Base-by-base conservation (phyloP, 2,329 filamentous ascomycete genomes). In the Calonectria pteridis region DNA sequence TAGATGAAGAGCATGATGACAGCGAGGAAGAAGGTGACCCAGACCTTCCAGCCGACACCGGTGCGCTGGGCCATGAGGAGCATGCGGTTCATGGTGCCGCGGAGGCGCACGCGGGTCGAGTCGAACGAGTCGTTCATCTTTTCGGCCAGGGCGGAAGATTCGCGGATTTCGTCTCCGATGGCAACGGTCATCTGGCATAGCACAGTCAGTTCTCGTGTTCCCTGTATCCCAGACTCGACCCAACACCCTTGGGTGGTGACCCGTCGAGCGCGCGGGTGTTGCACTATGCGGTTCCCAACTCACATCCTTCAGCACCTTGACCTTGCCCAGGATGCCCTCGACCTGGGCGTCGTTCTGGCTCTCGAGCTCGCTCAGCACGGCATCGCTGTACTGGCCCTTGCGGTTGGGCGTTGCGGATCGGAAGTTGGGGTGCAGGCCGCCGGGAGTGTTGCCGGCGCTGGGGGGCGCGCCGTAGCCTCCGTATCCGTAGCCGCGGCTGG, bases 51-150 rank as follows among this genome's bases (percentile, higher is more conserved):
- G 81, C 95, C 93, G 13, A 99, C 93, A n/a, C 97, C 97, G 2
- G 96, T 98, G 80, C 92, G 90, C 86, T 98, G 91, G 6, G 97
- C 97, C 97, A 99, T 99, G 68, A 96, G 83, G 77, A 98, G 86
- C 97, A 99, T 99, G 73, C 96, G 90, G 83, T 95, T 98, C 97
- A 99, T 98, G 23, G 97, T 98, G 68, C 96, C 95, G 55, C 93
- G 91, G 75, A 99, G 87, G 76, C 94, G 91, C 67, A 95, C 86
- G 40, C 96, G 89, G 67, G 96, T 97, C 80, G 91, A 92, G 83
- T 98, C 96, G 83, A 98, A 99, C 6, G 92, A 91, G 82, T 98
- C 95, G 84, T 98, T 98, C 93, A 99, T 98, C 86, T 95, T 96
- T 80, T 98, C 95, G 2, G 95, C 94, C 5, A 98, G 89, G 2